Conservation (phyloP, 257 asterid genomes). For the Rehmannia glutinosa region DNA sequence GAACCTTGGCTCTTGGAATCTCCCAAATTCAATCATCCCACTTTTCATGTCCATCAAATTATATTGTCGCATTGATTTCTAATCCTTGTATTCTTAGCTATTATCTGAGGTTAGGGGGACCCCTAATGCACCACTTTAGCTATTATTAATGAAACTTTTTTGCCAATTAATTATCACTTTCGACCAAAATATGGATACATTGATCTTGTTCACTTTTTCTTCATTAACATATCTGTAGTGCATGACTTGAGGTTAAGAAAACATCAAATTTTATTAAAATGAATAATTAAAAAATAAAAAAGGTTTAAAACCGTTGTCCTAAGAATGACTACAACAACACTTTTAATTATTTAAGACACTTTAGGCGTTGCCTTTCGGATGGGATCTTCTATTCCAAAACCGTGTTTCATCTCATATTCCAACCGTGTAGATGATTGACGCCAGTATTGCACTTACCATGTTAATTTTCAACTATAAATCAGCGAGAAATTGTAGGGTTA, state of each 20-base stretch:
- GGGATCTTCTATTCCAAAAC: too few relatives aligned
- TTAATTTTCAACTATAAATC: too few relatives aligned
- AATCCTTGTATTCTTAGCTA: background rate
- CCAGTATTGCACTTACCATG: too few relatives aligned
- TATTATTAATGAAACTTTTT: too few relatives aligned
- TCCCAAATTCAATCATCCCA: background rate
- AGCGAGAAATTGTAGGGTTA: too few relatives aligned
- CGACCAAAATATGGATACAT: too few relatives aligned
- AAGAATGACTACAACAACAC: background rate
- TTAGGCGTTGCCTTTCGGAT: too few relatives aligned
- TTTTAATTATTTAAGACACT: too few relatives aligned
- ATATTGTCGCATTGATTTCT: slow-evolving; percentile 27
- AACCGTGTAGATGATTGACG: too few relatives aligned
- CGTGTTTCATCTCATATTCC: too few relatives aligned
- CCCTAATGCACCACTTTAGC: slow-evolving; percentile 4
- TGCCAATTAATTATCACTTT: too few relatives aligned
- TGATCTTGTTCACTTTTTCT: background rate
- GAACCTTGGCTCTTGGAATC: slow-evolving; percentile 5
- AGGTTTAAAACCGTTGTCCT: background rate
- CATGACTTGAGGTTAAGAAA: background rate
- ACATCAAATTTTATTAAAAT: background rate
- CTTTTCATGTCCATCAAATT: slow-evolving; percentile 22
- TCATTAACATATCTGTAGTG: background rate
- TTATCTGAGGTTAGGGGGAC: slow-evolving; percentile 5
- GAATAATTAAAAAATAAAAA: background rate